phyloP scores from a whole-genome alignment of 768 basidiomycete species.

The Lactifluus piperatus region DNA sequence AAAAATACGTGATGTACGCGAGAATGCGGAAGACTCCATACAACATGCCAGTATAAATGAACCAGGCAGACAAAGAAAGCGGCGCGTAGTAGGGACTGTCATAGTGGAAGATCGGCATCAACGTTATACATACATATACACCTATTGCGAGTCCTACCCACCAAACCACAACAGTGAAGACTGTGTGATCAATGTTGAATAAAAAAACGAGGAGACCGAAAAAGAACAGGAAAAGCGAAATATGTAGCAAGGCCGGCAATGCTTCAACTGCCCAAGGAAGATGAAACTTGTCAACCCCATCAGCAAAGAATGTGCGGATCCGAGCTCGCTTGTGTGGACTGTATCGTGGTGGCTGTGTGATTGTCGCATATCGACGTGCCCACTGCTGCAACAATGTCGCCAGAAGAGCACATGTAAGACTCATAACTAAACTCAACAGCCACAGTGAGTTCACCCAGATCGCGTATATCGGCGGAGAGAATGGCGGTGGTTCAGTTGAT shows the following conservation, averaged over 20 bases:
- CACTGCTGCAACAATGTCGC: not conserved
- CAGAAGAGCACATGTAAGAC: not conserved
- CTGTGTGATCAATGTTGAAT: not conserved
- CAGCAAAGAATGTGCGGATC: not conserved
- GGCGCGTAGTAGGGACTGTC: not conserved
- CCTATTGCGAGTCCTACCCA: not conserved
- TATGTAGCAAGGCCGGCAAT: not conserved
- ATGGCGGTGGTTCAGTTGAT: not conserved
- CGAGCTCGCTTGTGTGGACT: not conserved
- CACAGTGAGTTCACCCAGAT: slow-evolving; percentile 1
- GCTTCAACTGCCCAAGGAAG: not conserved
- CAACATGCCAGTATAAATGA: not conserved
- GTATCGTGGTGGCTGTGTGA: not conserved
- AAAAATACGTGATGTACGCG: not conserved
- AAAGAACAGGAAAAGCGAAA: slow-evolving; percentile 1
- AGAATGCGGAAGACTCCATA: not conserved
- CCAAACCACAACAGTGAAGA: not conserved
- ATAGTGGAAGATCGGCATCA: not conserved
- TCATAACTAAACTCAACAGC: not conserved
- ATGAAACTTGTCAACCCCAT: not conserved
- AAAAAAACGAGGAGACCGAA: not conserved
- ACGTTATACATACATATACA: not conserved
- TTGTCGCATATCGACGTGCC: not conserved
- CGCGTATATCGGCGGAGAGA: not conserved
- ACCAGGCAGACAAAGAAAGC: not conserved